phyloP scores from a whole-genome alignment of 1,139 yeast species.

The Hemisphaericaspora subhashii region DNA sequence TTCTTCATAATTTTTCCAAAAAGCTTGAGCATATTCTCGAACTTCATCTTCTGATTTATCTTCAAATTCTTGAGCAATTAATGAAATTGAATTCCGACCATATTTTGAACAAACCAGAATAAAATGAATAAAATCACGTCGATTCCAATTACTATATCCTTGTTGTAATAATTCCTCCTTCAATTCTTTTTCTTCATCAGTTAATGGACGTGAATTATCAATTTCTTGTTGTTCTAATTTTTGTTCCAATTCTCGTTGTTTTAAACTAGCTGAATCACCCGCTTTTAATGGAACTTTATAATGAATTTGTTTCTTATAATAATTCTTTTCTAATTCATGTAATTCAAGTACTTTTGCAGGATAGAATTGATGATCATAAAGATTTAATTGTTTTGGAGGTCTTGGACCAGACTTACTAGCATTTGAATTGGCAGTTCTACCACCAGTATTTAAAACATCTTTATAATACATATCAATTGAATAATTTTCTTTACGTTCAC shows the following conservation, averaged over 20 bases:
- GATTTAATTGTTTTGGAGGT: constrained; percentile 67
- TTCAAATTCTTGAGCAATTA: constrained; percentile 64
- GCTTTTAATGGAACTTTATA: constrained; percentile 50
- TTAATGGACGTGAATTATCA: constrained; percentile 61
- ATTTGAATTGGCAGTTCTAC: constrained; percentile 37
- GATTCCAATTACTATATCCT: constrained; percentile 69
- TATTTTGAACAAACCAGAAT: constrained; percentile 60
- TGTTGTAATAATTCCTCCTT: constrained; percentile 55
- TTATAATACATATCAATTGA: constrained; percentile 78
- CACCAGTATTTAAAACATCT: constrained; percentile 72
- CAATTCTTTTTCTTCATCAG: constrained; percentile 62
- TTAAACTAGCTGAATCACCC: constrained; percentile 41
- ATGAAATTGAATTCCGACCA: constrained; percentile 63
- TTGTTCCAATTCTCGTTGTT: constrained; percentile 53
- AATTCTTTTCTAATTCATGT: constrained; percentile 65
- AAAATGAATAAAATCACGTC: constrained; percentile 71
- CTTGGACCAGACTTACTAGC: constrained; percentile 49
- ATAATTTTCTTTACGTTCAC: constrained; percentile 79
- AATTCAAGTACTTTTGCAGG: constrained; percentile 61
- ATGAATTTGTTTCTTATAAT: constrained; percentile 52
- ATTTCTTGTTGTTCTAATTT: constrained; percentile 61
- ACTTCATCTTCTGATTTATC: constrained; percentile 70
- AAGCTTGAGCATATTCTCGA: constrained; percentile 60
- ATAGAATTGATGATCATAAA: constrained; percentile 74
- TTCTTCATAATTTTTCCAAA: constrained; percentile 64